Percentiles rank a stretch among this genome's conserved stretches.
These are phyloP conservation scores for Claviceps sp. DNA, from an alignment of 2,329 filamentous ascomycete species.

Conservation along the genomic window DNA sequence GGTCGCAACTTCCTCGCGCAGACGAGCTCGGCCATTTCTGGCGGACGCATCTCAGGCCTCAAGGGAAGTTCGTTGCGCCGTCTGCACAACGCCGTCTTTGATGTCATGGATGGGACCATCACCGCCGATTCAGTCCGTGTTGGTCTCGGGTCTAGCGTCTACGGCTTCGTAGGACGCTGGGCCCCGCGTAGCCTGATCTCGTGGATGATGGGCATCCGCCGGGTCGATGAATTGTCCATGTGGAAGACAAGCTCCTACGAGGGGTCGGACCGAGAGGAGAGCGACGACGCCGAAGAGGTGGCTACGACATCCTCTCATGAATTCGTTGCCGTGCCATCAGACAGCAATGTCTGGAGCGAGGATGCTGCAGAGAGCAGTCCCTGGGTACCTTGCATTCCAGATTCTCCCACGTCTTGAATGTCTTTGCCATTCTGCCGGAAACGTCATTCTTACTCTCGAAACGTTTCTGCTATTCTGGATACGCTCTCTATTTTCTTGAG, in stretches of 20 bases:
- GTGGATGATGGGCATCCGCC: conserved; percentile 80
- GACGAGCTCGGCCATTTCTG: conserved; percentile 40
- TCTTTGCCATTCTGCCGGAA: not conserved
- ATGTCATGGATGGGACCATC: conserved; percentile 60
- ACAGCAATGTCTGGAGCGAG: conserved; percentile 28
- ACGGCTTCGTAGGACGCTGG: conserved; percentile 74
- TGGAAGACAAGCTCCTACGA: conserved; percentile 35
- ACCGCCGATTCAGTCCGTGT: conserved; percentile 57
- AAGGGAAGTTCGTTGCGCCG: conserved; percentile 62
- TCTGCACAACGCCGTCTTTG: conserved; percentile 79
- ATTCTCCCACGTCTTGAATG: conserved; percentile 4
- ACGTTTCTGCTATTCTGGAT: too few species aligned
- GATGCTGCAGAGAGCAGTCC: conserved; percentile 30
- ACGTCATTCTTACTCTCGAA: too few species aligned
- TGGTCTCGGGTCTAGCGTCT: conserved; percentile 71
- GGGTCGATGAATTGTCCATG: conserved; percentile 41
- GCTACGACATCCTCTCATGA: conserved; percentile 23
- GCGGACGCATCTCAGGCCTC: conserved; percentile 43
- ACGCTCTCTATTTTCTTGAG: too few species aligned
- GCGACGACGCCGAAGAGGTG: conserved; percentile 22
- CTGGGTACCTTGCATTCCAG: conserved; percentile 24
- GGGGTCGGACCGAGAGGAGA: conserved; percentile 23
- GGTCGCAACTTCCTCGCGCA: conserved; percentile 47
- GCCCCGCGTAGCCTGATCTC: conserved; percentile 66
- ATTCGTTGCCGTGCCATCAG: conserved; percentile 36